A percentile compares a stretch with the other conserved stretches of the same genome.
Conservation (phyloP, 495 filamentous ascomycete species). For the Lasiosphaeriaceae sp. region DNA sequence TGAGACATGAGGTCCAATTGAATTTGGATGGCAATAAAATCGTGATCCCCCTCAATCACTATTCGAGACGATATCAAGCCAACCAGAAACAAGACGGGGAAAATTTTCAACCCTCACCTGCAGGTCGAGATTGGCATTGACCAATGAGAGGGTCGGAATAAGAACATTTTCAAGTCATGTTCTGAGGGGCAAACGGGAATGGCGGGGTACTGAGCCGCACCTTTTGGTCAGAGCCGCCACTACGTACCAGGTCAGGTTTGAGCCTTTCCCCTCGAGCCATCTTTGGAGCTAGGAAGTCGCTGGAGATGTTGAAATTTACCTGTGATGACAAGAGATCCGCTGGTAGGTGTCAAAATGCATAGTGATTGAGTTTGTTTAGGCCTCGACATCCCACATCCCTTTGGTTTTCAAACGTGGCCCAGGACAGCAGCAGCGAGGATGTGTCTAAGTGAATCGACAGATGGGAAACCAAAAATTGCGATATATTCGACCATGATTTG, state of each 20-base stretch:
- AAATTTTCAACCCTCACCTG: neutral
- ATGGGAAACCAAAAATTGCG: neutral
- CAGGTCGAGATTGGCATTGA: neutral
- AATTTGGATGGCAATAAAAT: too few relatives aligned
- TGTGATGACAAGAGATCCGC: too few relatives aligned
- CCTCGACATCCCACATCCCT: too few relatives aligned
- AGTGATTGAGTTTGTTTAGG: too few relatives aligned
- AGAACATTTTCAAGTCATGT: constrained; percentile 3
- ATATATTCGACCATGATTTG: neutral
- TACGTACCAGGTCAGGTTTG: neutral
- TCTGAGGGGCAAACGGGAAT: neutral
- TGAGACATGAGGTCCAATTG: neutral
- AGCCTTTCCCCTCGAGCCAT: too few relatives aligned
- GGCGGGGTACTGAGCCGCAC: neutral
- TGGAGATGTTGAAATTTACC: too few relatives aligned
- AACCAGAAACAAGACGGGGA: neutral
- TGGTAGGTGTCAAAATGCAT: too few relatives aligned
- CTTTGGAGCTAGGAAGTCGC: too few relatives aligned
- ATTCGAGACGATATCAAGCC: neutral
- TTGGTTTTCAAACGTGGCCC: too few relatives aligned
- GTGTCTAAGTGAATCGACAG: too few relatives aligned
- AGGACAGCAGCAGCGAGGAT: too few relatives aligned
- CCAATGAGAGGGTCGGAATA: neutral
- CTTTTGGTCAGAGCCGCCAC: neutral
- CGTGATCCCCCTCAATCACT: neutral